Conservation (phyloP, 805 yeast genomes). For the Ogataea saltuana region DNA sequence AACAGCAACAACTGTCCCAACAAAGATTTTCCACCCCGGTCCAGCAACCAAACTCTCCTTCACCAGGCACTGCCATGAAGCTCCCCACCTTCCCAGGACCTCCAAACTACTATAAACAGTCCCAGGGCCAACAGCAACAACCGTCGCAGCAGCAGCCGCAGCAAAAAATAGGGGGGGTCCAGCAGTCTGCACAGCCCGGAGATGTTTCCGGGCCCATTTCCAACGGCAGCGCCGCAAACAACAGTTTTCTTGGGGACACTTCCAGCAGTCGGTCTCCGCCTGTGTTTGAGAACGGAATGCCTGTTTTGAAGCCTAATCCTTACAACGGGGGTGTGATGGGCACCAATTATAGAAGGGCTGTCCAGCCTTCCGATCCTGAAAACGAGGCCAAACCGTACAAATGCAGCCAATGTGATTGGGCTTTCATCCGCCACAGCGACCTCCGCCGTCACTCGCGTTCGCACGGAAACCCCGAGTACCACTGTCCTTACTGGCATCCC, state of each 20-base stretch:
- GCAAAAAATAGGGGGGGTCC: slow-evolving; percentile 4
- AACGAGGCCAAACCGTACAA: slow-evolving; percentile 36
- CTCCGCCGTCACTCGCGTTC: slow-evolving; percentile 66
- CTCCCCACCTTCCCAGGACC: slow-evolving; percentile 19
- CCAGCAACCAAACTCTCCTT: slow-evolving; percentile 13
- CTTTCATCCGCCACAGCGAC: slow-evolving; percentile 69
- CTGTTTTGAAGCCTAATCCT: slow-evolving; percentile 20
- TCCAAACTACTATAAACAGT: slow-evolving; percentile 18
- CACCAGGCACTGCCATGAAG: slow-evolving; percentile 15
- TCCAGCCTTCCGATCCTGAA: slow-evolving; percentile 23
- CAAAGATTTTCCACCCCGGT: slow-evolving; percentile 22
- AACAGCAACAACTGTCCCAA: slow-evolving; percentile 27
- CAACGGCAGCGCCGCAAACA: slow-evolving; percentile 5
- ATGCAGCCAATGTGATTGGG: slow-evolving; percentile 60
- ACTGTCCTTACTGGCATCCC: slow-evolving; percentile 71
- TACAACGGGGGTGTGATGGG: slow-evolving; percentile 15
- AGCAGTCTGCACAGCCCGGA: slow-evolving; percentile 1
- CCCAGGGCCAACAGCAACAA: slow-evolving; percentile 15
- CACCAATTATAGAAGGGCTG: slow-evolving; percentile 15
- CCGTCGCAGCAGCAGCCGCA: slow-evolving; percentile 12
- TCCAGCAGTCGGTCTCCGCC: slow-evolving; percentile 11
- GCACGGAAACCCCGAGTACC: slow-evolving; percentile 64
- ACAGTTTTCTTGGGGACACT: slow-evolving; percentile 15
- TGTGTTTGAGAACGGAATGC: slow-evolving; percentile 12
- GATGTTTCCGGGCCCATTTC: too few relatives aligned